A percentile compares a stretch with the other conserved stretches of the same genome.
Evolutionary conservation across 305 asterid species (phyloP).

Genomic region (Rubia tinctorum): DNA sequence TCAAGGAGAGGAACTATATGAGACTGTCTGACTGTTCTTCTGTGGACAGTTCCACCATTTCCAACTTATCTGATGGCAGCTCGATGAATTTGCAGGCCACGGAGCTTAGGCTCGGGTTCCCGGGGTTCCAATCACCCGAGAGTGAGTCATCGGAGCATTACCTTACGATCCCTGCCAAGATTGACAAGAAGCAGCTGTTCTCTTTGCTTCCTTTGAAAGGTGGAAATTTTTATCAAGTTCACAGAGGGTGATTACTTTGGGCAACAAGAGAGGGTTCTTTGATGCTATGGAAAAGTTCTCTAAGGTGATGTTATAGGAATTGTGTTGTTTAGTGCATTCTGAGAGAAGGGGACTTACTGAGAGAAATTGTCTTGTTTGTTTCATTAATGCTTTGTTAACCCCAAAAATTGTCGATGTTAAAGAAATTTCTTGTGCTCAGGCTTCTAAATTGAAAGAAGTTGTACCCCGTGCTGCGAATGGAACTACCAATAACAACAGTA

Average conservation of each 20-base stretch:
- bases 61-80: conserved; percentile 28
- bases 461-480: conserved; percentile 22
- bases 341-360: conserved; percentile 7
- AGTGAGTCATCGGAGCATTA: conserved; percentile 26
- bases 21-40: conserved; percentile 66
- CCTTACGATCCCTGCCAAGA: conserved; percentile 23
- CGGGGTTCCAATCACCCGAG: conserved; percentile 43
- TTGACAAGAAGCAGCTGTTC: conserved; percentile 41
- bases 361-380: conserved; percentile 13
- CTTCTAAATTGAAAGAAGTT: conserved; percentile 30
- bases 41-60: conserved; percentile 46
- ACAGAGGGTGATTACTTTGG: conserved; percentile 37
- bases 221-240: conserved; percentile 14
- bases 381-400: conserved; percentile 20
- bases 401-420: conserved; percentile 26
- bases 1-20: conserved; percentile 64
- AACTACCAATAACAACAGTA: conserved; percentile 14
- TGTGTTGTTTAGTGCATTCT: neutral
- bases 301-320: conserved; percentile 32
- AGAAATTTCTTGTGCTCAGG: conserved; percentile 33
- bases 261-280: conserved; percentile 68
- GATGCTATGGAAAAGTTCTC: conserved; percentile 57
- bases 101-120: conserved; percentile 47
- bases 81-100: conserved; percentile 43
- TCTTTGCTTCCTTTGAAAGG: conserved; percentile 44